Percentiles rank a stretch among this genome's conserved stretches.
Conservation (phyloP, 1,284 basidiomycete species). For the Ceratobasidium sp. region DNA sequence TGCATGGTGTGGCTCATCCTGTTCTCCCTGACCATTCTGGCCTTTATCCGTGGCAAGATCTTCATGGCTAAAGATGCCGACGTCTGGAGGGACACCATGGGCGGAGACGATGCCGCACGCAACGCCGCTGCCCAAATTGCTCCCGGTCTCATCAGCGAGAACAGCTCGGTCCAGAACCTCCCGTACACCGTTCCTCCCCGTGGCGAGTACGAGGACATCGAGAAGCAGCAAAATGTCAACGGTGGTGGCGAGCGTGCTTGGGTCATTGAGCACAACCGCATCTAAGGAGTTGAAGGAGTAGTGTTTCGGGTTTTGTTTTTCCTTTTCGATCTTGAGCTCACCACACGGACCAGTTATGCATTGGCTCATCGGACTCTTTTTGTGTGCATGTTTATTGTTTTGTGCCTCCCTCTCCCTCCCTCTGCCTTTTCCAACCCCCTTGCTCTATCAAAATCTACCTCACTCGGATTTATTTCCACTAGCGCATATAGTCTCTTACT, state of each 20-base stretch:
- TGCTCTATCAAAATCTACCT: background rate
- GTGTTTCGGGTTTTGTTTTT: constrained; percentile 16
- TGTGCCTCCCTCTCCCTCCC: background rate
- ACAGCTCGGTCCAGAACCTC: constrained; percentile 38
- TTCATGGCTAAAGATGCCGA: constrained; percentile 44
- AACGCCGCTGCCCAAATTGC: constrained; percentile 31
- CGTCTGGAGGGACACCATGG: constrained; percentile 40
- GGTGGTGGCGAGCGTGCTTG: constrained; percentile 25
- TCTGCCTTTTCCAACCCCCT: background rate
- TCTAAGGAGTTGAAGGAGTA: constrained; percentile 8
- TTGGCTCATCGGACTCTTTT: constrained; percentile 44
- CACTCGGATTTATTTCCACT: constrained; percentile 1
- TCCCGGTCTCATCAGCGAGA: constrained; percentile 35
- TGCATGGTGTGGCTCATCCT: constrained; percentile 44
- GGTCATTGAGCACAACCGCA: constrained; percentile 41
- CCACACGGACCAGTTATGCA: constrained; percentile 44
- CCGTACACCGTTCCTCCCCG: constrained; percentile 28
- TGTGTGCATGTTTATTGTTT: constrained; percentile 24
- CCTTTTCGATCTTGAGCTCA: constrained; percentile 37
- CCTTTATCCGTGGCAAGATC: constrained; percentile 42
- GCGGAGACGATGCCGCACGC: constrained; percentile 41
- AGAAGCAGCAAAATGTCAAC: constrained; percentile 31
- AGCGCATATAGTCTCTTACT: constrained; percentile 34
- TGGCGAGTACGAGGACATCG: constrained; percentile 34
- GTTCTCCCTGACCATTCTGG: constrained; percentile 32